Conservation (phyloP, 2,329 filamentous ascomycete species). For the Sarocladiaceae sp. region DNA sequence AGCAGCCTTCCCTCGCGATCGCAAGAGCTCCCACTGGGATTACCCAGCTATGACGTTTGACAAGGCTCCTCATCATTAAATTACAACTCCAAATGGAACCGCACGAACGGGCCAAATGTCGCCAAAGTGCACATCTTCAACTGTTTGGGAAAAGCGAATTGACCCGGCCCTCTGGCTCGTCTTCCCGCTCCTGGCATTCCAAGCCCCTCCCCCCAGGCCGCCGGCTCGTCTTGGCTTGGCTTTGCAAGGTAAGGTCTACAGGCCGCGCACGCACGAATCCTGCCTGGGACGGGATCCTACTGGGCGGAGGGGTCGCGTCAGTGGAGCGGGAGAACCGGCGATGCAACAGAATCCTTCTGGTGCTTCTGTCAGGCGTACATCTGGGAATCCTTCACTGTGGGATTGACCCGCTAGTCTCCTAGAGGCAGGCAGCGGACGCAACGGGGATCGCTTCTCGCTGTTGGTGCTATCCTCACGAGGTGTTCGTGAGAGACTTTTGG, state of each 20-base stretch:
- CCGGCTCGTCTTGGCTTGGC: neutral
- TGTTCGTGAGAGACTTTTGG: neutral
- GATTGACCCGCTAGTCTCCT: neutral
- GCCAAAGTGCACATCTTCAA: neutral
- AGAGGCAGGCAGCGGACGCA: neutral
- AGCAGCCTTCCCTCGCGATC: neutral
- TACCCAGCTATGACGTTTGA: neutral
- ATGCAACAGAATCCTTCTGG: neutral
- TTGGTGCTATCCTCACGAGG: neutral
- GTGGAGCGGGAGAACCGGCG: neutral
- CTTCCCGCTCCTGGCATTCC: conserved; percentile 9
- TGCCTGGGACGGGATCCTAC: neutral
- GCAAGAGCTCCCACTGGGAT: neutral
- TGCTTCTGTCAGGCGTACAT: neutral
- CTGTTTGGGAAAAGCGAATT: neutral
- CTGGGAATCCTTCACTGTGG: neutral
- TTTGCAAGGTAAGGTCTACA: too few species aligned
- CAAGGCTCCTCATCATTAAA: neutral
- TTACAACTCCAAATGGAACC: too few species aligned
- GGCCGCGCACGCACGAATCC: too few species aligned
- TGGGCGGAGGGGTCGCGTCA: neutral
- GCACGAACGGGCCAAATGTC: too few species aligned
- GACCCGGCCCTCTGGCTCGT: conserved; percentile 2
- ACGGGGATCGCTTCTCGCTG: neutral
- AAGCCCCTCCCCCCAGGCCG: neutral